A percentile compares a stretch with the other conserved stretches of the same genome.
These are phyloP conservation scores for Exophiala mesophila DNA, from an alignment of 2,329 filamentous ascomycete genomes.

Conservation along the genomic window DNA sequence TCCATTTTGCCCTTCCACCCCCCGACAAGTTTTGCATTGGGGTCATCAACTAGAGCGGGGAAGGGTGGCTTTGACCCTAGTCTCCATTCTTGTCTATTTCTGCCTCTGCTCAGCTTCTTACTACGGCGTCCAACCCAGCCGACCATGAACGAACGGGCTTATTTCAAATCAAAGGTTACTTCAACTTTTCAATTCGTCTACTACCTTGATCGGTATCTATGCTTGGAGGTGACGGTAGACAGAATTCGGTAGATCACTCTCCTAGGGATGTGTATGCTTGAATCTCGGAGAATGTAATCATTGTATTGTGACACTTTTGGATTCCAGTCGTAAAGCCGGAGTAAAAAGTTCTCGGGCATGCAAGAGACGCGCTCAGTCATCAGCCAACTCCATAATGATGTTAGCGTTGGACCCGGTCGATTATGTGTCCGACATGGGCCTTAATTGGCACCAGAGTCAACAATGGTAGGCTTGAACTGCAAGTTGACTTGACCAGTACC, in stretches of 20 bases:
- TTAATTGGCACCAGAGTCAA: conserved; percentile 38
- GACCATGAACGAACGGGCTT: too few relatives aligned
- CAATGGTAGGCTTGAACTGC: conserved; percentile 52
- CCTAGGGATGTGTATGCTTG: not conserved
- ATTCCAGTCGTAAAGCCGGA: not conserved
- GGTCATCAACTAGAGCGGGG: too few relatives aligned
- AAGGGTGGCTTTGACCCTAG: too few relatives aligned
- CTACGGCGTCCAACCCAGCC: too few relatives aligned
- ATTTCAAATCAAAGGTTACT: too few relatives aligned
- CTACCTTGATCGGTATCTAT: not conserved
- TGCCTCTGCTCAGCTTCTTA: too few relatives aligned
- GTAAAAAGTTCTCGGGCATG: not conserved
- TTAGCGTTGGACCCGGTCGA: conserved; percentile 21
- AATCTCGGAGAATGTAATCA: not conserved
- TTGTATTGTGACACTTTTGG: not conserved
- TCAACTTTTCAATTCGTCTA: not conserved
- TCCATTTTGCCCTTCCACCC: too few relatives aligned
- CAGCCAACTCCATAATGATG: not conserved
- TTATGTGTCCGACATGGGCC: not conserved
- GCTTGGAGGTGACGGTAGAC: not conserved
- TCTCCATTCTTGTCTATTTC: too few relatives aligned
- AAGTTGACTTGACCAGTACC: conserved; percentile 49
- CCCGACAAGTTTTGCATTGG: too few relatives aligned
- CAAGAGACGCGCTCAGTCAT: not conserved
- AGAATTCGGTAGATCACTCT: not conserved